Base-by-base conservation (phyloP, 345 rosid genomes). In the Pistacia integerrima region DNA sequence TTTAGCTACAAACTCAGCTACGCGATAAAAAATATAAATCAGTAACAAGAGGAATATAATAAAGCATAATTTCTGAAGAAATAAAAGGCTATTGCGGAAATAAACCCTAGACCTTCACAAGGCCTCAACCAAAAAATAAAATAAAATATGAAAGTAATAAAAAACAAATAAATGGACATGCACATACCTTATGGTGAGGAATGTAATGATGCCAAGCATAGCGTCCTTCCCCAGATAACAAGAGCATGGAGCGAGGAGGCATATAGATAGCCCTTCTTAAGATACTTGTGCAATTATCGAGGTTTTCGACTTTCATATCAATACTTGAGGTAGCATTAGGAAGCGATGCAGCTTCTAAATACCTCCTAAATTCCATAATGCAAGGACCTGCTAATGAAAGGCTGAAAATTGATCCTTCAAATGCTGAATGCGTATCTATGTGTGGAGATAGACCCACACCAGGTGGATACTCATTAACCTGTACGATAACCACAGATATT, bases 381-480 rank as follows among this genome's bases (percentile, higher is more conserved):
- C 98, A 93, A 83, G 99, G 98, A 77, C 99, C 99, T 35, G 97
- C 94, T 89, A 95, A 80, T 62, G 98, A 93, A 82, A 95, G 97
- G 84, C 97, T 95, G 81, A 92, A 95, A 75, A 95, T 93, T 68
- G 82, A 90, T 78, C 90, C 98, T 80, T 87, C 92, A 79, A 95
- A 95, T 63, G 99, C 99, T 18, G 99, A 93, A 88, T 95, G 99
- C 63, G 97, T 95, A 81, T 95, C 99, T 81, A 93, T 89, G 86
- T 93, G 99, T 62, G 99, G 99, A 33, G 99, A 93, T 79, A 93
- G 84, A 67, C 99, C 98, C 74, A 95, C 99, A 74, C 99, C 99
- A 74, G 87, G 82, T n/a, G 94, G 99, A 76, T 95, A 95, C 83
- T 93, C 99, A 74, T 95, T 95, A 46, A 92, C 96, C 99, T 94